These are phyloP conservation scores for Rubroboletus satanas DNA, from an alignment of 768 basidiomycete species.

Conservation along the genomic window DNA sequence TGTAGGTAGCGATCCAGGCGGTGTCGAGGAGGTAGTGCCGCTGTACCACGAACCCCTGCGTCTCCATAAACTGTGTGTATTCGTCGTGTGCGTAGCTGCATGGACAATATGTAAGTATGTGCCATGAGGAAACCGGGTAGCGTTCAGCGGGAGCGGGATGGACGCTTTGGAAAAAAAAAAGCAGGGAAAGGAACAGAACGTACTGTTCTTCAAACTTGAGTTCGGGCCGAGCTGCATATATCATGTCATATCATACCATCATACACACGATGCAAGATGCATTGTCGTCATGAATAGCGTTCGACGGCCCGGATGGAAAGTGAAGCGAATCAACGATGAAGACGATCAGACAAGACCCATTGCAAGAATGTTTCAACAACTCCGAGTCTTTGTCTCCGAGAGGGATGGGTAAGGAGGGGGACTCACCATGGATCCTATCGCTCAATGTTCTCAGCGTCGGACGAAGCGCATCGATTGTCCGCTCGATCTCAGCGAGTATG, in stretches of 20 bases:
- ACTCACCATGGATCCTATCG: conserved; percentile 65
- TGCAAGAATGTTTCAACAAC: neutral
- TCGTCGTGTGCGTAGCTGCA: conserved; percentile 58
- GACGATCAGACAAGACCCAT: neutral
- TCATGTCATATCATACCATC: neutral
- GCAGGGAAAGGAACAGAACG: too few species aligned
- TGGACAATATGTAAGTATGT: too few species aligned
- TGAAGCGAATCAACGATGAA: neutral
- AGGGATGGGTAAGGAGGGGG: neutral
- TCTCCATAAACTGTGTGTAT: conserved; percentile 62
- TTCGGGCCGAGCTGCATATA: conserved; percentile 59
- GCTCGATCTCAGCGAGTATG: conserved; percentile 57
- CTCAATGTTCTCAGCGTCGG: conserved; percentile 57
- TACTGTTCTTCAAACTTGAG: conserved; percentile 60
- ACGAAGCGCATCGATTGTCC: conserved; percentile 49
- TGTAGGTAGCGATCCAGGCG: conserved; percentile 69
- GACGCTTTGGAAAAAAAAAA: too few species aligned
- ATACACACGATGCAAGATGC: neutral
- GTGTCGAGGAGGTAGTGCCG: conserved; percentile 62
- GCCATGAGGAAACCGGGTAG: too few species aligned
- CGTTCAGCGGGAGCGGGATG: too few species aligned
- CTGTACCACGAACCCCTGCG: conserved; percentile 62
- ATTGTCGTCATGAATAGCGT: neutral
- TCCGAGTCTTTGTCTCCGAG: neutral
- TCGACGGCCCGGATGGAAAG: neutral